Evolutionary conservation across 2,329 filamentous ascomycete genomes (phyloP).

Genomic region (Diaporthe longicolla): DNA sequence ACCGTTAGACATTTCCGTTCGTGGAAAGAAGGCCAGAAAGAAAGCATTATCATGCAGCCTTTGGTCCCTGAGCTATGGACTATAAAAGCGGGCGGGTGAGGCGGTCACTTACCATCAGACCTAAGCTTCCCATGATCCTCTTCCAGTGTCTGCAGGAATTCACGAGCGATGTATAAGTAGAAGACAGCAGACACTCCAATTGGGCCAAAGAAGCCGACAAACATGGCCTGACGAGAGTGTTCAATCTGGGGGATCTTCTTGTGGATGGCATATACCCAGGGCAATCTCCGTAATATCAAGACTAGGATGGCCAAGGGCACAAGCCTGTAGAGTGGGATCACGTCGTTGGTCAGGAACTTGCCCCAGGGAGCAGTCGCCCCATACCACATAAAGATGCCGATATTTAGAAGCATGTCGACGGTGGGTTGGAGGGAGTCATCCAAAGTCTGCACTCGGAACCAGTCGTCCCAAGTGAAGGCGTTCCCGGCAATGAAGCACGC

Average conservation of each 20-base stretch:
- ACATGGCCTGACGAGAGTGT: constrained; percentile 79
- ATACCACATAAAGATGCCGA: constrained; percentile 91
- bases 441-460: constrained; percentile 89
- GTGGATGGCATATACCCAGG: constrained; percentile 81
- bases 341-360: constrained; percentile 73
- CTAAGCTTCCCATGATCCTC: constrained; percentile 71
- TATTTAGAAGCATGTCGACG: constrained; percentile 94
- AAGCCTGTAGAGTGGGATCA: constrained; percentile 82
- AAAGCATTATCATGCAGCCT: not conserved
- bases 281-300: constrained; percentile 82
- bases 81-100: too few species aligned
- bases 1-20: not conserved
- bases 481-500: constrained; percentile 95
- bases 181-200: constrained; percentile 94
- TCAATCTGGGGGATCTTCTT: constrained; percentile 85
- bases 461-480: constrained; percentile 92
- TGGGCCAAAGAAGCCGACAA: constrained; percentile 93
- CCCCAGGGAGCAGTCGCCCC: constrained; percentile 88
- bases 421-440: constrained; percentile 96
- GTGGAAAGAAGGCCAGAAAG: not conserved
- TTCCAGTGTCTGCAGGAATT: constrained; percentile 75
- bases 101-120: constrained; percentile 60
- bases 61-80: not conserved
- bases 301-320: constrained; percentile 82
- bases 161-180: constrained; percentile 85